phyloP scores from a whole-genome alignment of 176 grass and related monocot genomes.

The Oryza meyeriana region DNA sequence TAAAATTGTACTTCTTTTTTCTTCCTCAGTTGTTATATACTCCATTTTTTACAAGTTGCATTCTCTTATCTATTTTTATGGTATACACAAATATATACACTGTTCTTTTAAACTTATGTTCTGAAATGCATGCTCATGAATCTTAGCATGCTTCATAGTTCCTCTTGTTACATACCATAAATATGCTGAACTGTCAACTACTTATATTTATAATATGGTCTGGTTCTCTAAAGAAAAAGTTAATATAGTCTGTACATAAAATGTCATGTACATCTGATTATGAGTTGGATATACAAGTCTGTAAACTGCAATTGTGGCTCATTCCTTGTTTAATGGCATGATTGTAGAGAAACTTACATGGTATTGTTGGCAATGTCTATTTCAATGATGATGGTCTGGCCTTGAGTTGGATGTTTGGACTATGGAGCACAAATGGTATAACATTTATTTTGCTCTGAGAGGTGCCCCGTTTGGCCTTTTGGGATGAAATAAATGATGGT shows the following conservation, averaged over 20 bases:
- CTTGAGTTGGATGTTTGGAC: slow-evolving; percentile 98
- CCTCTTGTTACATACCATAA: not conserved
- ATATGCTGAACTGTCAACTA: no score
- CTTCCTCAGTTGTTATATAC: not conserved
- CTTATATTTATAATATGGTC: no score
- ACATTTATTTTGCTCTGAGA: slow-evolving; percentile 94
- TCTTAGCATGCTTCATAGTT: not conserved
- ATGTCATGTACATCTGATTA: slow-evolving; percentile 7
- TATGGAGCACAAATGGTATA: slow-evolving; percentile 59
- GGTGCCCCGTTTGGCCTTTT: slow-evolving; percentile 60
- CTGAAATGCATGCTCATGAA: slow-evolving; percentile 9
- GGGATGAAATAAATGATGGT: slow-evolving; percentile 95
- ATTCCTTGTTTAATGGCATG: slow-evolving; percentile 26
- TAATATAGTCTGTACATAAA: not conserved
- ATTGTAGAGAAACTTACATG: slow-evolving; percentile 75
- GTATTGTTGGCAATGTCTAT: slow-evolving; percentile 95
- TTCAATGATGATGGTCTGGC: slow-evolving; percentile 66
- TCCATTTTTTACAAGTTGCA: not conserved
- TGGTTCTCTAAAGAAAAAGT: not conserved
- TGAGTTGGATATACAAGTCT: not conserved
- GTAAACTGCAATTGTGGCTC: not conserved
- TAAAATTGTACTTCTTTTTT: no score
- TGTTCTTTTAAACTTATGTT: not conserved
- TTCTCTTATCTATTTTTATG: slow-evolving; percentile 6
- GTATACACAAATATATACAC: not conserved